Evolutionary conservation across 202 grass and related monocot genomes (phyloP).

Genomic region (Elaeis oleifera): DNA sequence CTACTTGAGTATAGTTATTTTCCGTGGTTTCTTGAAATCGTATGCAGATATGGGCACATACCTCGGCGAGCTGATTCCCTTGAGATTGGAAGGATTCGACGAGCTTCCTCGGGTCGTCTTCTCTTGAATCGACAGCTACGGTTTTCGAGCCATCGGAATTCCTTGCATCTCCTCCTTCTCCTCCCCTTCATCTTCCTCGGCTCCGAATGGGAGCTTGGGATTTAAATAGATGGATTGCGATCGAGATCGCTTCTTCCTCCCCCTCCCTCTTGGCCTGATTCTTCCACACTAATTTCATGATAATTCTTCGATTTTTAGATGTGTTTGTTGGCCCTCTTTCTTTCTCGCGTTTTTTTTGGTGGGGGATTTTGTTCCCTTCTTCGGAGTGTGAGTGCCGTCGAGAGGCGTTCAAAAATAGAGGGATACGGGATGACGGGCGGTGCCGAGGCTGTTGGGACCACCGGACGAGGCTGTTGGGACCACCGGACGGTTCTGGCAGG

Average conservation of each 20-base stretch:
- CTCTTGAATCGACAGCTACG: not conserved
- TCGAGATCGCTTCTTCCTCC: constrained; percentile 16
- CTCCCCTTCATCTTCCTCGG: constrained; percentile 9
- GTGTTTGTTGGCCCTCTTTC: too few relatives aligned
- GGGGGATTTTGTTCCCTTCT: too few relatives aligned
- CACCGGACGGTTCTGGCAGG: too few relatives aligned
- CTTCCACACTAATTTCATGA: not conserved
- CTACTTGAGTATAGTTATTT: too few relatives aligned
- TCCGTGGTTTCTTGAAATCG: too few relatives aligned
- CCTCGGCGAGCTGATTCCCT: constrained; percentile 70
- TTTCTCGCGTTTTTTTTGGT: too few relatives aligned
- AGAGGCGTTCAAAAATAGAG: too few relatives aligned
- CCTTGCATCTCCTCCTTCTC: not conserved
- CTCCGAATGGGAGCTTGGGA: constrained; percentile 26
- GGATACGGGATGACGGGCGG: too few relatives aligned
- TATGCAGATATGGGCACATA: constrained; percentile 2
- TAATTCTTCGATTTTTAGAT: too few relatives aligned
- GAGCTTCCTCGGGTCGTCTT: not conserved
- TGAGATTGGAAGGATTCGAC: constrained; percentile 34
- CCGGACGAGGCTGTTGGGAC: too few relatives aligned
- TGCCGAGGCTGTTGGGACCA: too few relatives aligned
- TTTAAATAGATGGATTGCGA: not conserved
- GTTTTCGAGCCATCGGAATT: not conserved
- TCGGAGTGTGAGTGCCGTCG: too few relatives aligned
- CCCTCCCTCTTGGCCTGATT: constrained; percentile 8